phyloP scores from a whole-genome alignment of 202 grass and related monocot species.

The Bolboschoenoplectus hybrid region DNA sequence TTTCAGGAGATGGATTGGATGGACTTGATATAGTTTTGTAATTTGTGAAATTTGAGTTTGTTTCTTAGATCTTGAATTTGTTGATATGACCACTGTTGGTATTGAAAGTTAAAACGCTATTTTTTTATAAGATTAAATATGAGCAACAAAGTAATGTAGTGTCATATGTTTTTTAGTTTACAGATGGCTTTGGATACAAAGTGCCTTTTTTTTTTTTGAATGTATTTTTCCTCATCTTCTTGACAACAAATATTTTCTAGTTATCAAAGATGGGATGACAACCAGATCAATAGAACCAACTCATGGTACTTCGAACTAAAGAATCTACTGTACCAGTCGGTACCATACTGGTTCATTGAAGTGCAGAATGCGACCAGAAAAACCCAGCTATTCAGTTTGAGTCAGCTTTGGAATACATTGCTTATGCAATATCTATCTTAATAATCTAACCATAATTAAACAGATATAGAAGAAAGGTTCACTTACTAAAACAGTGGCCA shows the following conservation, averaged over 20 bases:
- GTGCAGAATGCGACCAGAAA: neutral
- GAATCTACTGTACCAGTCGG: neutral
- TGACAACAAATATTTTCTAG: neutral
- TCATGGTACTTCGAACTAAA: neutral
- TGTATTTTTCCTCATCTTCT: neutral
- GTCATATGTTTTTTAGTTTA: neutral
- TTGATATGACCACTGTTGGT: constrained; percentile 23
- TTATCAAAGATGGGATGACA: neutral
- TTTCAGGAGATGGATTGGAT: constrained; percentile 88
- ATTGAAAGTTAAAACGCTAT: constrained; percentile 16
- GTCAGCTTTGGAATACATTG: neutral
- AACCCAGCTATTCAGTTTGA: neutral
- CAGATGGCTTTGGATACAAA: neutral
- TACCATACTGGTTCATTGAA: neutral
- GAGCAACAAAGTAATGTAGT: neutral
- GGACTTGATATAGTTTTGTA: constrained; percentile 51
- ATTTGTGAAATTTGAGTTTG: constrained; percentile 30
- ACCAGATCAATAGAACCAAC: neutral
- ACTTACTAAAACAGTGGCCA: constrained; percentile 4
- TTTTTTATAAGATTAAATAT: neutral
- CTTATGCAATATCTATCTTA: no score
- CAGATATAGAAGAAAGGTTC: neutral
- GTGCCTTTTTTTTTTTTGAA: neutral
- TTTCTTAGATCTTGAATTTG: constrained; percentile 26
- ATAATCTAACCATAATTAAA: neutral